Evolutionary conservation across 768 basidiomycete species (phyloP).

Genomic region (Boletus subcaerulescens): DNA sequence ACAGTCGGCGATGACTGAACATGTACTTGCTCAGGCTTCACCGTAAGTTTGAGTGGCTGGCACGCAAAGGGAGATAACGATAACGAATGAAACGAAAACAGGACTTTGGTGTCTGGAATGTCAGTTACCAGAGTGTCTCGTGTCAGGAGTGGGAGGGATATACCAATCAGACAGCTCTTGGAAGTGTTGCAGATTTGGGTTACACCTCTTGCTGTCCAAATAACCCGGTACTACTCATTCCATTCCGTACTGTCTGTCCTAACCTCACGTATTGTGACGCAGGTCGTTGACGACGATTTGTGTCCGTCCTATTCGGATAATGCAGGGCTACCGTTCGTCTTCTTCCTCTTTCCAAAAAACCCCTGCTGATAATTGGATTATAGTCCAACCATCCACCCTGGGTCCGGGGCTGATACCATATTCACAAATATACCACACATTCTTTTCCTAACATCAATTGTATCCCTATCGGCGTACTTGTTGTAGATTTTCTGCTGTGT

Average conservation of each 20-base stretch:
- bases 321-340: slow-evolving; percentile 58
- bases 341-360: neutral
- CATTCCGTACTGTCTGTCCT: neutral
- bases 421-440: slow-evolving; percentile 11
- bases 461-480: slow-evolving; percentile 15
- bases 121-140: slow-evolving; percentile 63
- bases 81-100: slow-evolving; percentile 22
- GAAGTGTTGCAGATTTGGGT: slow-evolving; percentile 59
- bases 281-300: slow-evolving; percentile 46
- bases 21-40: slow-evolving; percentile 34
- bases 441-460: slow-evolving; percentile 18
- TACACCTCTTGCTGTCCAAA: slow-evolving; percentile 70
- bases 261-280: neutral
- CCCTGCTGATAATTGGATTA: slow-evolving; percentile 5
- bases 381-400: slow-evolving; percentile 33
- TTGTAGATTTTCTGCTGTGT: slow-evolving; percentile 12
- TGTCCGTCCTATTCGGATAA: slow-evolving; percentile 73
- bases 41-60: slow-evolving; percentile 27
- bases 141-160: slow-evolving; percentile 69
- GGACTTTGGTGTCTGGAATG: slow-evolving; percentile 89
- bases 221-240: slow-evolving; percentile 48
- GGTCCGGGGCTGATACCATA: slow-evolving; percentile 14
- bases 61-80: neutral
- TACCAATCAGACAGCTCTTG: slow-evolving; percentile 57
- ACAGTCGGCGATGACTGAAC: slow-evolving; percentile 26